These are phyloP conservation scores for Fusarium haematococcum DNA, from an alignment of 2,329 filamentous ascomycete genomes.

Conservation along the genomic window DNA sequence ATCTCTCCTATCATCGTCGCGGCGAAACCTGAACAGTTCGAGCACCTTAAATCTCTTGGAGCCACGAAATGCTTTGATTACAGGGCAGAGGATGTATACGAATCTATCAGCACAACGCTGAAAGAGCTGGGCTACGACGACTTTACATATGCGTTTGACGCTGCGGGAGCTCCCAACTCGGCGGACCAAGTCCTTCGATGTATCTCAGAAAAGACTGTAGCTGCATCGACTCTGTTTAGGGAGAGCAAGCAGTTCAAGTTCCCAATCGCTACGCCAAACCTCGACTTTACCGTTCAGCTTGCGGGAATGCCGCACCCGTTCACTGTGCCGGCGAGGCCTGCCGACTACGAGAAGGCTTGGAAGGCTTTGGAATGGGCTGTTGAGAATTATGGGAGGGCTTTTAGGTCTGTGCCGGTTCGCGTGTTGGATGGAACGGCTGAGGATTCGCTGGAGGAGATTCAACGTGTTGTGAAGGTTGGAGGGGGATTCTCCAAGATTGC, in stretches of 20 bases:
- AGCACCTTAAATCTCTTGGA: background rate
- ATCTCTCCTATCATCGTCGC: background rate
- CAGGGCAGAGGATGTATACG: background rate
- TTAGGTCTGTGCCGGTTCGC: background rate
- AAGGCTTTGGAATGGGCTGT: slow-evolving; percentile 2
- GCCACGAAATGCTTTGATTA: slow-evolving; percentile 6
- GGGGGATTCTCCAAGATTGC: background rate
- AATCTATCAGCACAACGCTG: background rate
- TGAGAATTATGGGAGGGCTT: background rate
- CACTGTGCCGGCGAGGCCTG: background rate
- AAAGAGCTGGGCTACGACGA: background rate
- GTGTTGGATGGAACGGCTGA: background rate
- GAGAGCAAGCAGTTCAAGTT: background rate
- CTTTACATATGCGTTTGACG: background rate
- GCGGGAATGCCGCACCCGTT: background rate
- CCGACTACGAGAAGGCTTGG: background rate
- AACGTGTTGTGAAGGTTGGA: background rate
- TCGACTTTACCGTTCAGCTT: background rate
- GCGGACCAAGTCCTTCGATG: background rate
- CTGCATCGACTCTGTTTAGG: background rate
- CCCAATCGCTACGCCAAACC: background rate
- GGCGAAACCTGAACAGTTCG: background rate
- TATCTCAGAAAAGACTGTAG: background rate
- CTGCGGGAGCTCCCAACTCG: background rate
- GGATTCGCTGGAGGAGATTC: background rate